These are phyloP conservation scores for Berberis vulgaris DNA, from an alignment of 164 flowering plant species.

Conservation along the genomic window DNA sequence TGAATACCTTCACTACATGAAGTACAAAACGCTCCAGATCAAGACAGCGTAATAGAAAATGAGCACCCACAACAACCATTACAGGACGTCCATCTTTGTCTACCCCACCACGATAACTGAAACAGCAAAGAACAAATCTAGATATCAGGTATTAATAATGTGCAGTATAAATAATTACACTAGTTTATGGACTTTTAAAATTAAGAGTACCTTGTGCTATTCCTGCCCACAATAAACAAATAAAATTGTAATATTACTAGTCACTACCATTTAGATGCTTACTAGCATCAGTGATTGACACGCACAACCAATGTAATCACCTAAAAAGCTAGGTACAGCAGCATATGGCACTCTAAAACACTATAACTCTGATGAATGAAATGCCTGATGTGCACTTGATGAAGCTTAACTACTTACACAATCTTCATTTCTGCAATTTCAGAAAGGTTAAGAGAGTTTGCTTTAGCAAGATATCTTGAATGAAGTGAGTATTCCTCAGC, in stretches of 20 bases:
- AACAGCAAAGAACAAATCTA: slow-evolving; percentile 6
- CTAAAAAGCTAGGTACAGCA: too few species aligned
- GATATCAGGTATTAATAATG: neutral
- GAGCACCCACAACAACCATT: slow-evolving; percentile 99
- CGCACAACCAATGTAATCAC: too few species aligned
- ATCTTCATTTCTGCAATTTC: slow-evolving; percentile 99
- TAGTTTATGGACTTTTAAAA: too few species aligned
- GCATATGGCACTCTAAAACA: too few species aligned
- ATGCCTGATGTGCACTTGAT: neutral
- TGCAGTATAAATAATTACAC: too few species aligned
- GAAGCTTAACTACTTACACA: slow-evolving; percentile 54
- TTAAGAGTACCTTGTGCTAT: too few species aligned
- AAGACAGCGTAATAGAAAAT: slow-evolving; percentile 95
- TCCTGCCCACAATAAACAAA: too few species aligned
- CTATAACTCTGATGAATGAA: too few species aligned
- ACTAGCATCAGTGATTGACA: too few species aligned
- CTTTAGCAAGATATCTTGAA: slow-evolving; percentile 93
- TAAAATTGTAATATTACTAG: too few species aligned
- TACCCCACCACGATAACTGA: slow-evolving; percentile 98
- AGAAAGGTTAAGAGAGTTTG: slow-evolving; percentile 87
- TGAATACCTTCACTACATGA: slow-evolving; percentile 73
- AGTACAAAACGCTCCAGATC: slow-evolving; percentile 94
- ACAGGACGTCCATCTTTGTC: slow-evolving; percentile 98
- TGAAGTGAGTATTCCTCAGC: slow-evolving; percentile 96
- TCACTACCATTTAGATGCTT: too few species aligned